A percentile compares a stretch with the other conserved stretches of the same genome.
Evolutionary conservation across 2,329 filamentous ascomycete genomes (phyloP).

Genomic region (Hypoxylon sp.): DNA sequence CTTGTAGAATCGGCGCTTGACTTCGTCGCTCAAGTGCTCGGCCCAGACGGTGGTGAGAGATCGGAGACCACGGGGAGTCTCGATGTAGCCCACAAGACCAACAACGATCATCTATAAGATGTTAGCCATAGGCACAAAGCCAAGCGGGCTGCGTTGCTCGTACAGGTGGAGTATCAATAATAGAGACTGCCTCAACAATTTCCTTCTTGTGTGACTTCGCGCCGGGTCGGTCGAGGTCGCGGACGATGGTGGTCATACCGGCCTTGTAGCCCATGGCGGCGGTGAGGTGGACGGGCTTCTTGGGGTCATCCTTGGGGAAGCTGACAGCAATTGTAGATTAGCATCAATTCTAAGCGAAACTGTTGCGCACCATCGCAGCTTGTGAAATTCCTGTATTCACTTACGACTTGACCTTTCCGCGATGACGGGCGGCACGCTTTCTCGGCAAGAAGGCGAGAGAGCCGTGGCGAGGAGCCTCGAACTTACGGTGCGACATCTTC

Average conservation of each 20-base stretch:
- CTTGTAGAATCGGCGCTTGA: constrained; percentile 99
- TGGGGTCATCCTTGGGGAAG: constrained; percentile 99
- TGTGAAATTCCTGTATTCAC: constrained; percentile 53
- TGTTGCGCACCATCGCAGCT: background rate
- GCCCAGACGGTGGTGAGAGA: constrained; percentile 99
- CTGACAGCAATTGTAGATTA: constrained; percentile 61
- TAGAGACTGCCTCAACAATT: constrained; percentile 87
- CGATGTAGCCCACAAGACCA: constrained; percentile 99
- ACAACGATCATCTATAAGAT: constrained; percentile 96
- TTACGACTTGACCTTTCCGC: constrained; percentile 99
- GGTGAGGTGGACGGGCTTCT: constrained; percentile 99
- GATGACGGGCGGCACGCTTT: constrained; percentile 94
- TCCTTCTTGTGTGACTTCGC: constrained; percentile 99
- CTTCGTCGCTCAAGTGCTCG: constrained; percentile 97
- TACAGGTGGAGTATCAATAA: constrained; percentile 97
- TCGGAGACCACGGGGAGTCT: constrained; percentile 98
- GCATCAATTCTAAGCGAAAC: constrained; percentile 42
- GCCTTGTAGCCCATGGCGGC: constrained; percentile 99
- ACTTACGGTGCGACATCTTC: constrained; percentile 68
- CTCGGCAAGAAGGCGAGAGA: constrained; percentile 88
- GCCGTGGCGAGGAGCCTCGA: constrained; percentile 93
- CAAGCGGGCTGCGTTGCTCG: constrained; percentile 86
- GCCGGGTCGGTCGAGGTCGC: constrained; percentile 98
- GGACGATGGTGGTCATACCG: constrained; percentile 99
- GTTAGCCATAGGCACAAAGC: constrained; percentile 80